Evolutionary conservation across 441 rosid species (phyloP).

Genomic region (Theobroma grandiflorum): DNA sequence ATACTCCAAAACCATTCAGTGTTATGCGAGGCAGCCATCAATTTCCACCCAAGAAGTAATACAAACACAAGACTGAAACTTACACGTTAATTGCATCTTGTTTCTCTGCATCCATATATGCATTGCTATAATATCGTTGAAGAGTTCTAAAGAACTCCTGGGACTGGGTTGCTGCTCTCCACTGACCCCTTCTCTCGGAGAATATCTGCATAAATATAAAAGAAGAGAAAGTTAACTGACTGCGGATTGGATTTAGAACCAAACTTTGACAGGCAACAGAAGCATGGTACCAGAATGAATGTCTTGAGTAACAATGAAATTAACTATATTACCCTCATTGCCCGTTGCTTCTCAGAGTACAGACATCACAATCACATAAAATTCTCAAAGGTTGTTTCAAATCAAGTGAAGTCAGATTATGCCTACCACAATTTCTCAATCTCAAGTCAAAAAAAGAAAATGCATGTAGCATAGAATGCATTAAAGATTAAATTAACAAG

Average conservation of each 20-base stretch:
- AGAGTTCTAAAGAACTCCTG: constrained; percentile 99
- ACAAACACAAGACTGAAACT: constrained; percentile 35
- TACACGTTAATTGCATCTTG: constrained; percentile 98
- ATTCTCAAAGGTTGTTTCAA: constrained; percentile 14
- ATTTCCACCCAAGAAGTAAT: constrained; percentile 5
- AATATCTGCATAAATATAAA: constrained; percentile 65
- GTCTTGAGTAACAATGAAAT: constrained; percentile 15
- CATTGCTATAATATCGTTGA: constrained; percentile 96
- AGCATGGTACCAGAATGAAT: background rate
- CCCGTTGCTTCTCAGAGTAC: background rate
- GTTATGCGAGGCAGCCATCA: background rate
- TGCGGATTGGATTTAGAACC: constrained; percentile 1
- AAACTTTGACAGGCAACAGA: background rate
- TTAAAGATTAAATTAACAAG: background rate
- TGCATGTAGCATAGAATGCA: constrained; percentile 1
- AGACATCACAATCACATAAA: background rate
- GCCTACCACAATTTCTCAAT: background rate
- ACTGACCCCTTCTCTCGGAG: constrained; percentile 96
- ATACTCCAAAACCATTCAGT: background rate
- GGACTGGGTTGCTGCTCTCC: constrained; percentile 99
- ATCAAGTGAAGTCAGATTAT: background rate
- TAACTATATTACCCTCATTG: background rate
- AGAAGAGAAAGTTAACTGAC: background rate
- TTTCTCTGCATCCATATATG: constrained; percentile 96
- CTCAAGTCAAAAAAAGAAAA: background rate